A percentile compares a stretch with the other conserved stretches of the same genome.
These are phyloP conservation scores for Colletotrichum cereale DNA, from an alignment of 2,329 filamentous ascomycete species.

Conservation along the genomic window DNA sequence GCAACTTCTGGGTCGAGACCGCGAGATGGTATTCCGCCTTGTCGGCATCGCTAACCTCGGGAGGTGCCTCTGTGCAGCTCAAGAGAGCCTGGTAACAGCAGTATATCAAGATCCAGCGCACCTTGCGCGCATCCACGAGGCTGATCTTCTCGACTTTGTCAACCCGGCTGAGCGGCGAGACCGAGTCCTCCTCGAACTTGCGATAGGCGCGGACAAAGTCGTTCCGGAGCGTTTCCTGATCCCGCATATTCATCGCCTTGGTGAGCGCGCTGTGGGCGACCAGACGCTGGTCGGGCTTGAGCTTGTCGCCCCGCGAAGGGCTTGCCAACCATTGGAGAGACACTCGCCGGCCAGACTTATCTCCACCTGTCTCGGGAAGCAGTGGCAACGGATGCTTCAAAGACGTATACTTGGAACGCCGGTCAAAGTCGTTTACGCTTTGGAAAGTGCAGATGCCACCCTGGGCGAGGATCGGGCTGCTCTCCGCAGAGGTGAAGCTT, in stretches of 20 bases:
- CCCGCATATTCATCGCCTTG: slow-evolving; percentile 62
- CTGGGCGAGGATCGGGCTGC: slow-evolving; percentile 66
- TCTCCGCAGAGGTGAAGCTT: slow-evolving; percentile 61
- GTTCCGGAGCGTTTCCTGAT: slow-evolving; percentile 56
- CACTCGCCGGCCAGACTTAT: slow-evolving; percentile 50
- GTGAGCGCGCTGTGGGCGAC: slow-evolving; percentile 65
- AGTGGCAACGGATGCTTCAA: slow-evolving; percentile 76
- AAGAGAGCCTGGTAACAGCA: slow-evolving; percentile 78
- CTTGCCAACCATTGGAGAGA: slow-evolving; percentile 53
- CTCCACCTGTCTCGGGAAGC: slow-evolving; percentile 63
- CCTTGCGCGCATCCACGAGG: slow-evolving; percentile 77
- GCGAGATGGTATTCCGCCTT: slow-evolving; percentile 69
- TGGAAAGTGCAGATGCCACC: slow-evolving; percentile 80
- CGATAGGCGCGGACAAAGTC: slow-evolving; percentile 76
- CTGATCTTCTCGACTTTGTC: slow-evolving; percentile 70
- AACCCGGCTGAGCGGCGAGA: slow-evolving; percentile 61
- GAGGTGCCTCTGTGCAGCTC: slow-evolving; percentile 71
- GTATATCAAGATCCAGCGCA: slow-evolving; percentile 84
- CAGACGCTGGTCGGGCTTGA: slow-evolving; percentile 62
- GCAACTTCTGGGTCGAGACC: slow-evolving; percentile 56
- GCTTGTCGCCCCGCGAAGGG: slow-evolving; percentile 51
- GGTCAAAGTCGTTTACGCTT: slow-evolving; percentile 75
- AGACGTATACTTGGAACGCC: slow-evolving; percentile 67
- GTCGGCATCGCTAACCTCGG: slow-evolving; percentile 69
- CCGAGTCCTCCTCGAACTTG: slow-evolving; percentile 74